These are phyloP conservation scores for Vaccinium macrocarpon DNA, from an alignment of 148 eudicot genomes.

Conservation along the genomic window DNA sequence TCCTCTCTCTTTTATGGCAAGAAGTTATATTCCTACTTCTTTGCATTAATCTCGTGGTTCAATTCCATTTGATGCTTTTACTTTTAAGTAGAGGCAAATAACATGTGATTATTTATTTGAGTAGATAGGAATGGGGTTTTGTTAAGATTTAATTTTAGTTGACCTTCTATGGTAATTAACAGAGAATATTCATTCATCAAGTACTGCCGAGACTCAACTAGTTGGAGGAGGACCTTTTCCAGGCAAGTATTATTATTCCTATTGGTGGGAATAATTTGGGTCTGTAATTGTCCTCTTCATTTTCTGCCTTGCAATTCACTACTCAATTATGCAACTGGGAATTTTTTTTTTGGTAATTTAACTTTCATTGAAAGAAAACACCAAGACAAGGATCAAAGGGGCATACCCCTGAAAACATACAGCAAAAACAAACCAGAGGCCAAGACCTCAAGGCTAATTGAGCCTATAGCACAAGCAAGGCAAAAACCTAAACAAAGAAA, in stretches of 20 bases:
- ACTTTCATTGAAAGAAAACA: too few species aligned
- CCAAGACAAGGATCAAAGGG: too few species aligned
- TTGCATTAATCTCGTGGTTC: not conserved
- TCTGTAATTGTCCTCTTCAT: not conserved
- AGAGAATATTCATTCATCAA: constrained; percentile 22
- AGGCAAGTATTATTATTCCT: constrained; percentile 30
- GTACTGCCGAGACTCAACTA: constrained; percentile 18
- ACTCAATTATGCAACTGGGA: not conserved
- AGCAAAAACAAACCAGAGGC: too few species aligned
- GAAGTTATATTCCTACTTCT: not conserved
- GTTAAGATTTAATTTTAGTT: not conserved
- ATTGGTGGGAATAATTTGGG: constrained; percentile 1
- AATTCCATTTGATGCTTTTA: not conserved
- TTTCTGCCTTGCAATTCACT: not conserved
- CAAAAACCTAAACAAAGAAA: too few species aligned
- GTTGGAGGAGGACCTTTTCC: constrained; percentile 30
- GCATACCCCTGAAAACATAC: too few species aligned
- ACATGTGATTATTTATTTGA: not conserved
- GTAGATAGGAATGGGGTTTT: not conserved
- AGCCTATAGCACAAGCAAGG: too few species aligned
- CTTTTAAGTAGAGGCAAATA: not conserved
- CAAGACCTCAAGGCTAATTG: too few species aligned
- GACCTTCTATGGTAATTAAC: constrained; percentile 15
- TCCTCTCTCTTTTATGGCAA: not conserved
- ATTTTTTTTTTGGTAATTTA: too few species aligned